These are phyloP conservation scores for Aspergillus sclerotiicarbonarius DNA, from an alignment of 495 filamentous ascomycete genomes.

Conservation along the genomic window DNA sequence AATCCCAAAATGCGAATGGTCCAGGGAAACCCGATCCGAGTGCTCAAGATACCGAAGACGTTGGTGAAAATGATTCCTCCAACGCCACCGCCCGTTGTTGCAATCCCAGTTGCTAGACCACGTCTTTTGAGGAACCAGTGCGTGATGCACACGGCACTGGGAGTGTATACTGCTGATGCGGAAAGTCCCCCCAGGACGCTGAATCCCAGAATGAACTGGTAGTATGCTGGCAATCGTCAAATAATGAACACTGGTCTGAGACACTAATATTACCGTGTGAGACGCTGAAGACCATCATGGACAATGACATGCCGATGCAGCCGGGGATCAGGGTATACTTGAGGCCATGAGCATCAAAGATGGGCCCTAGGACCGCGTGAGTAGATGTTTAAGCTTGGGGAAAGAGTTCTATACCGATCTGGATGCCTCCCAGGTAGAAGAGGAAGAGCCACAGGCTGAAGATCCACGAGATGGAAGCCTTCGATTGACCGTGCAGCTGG, in stretches of 20 bases:
- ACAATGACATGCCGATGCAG: conserved; percentile 23
- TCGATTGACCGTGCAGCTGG: conserved; percentile 40
- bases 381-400: background rate
- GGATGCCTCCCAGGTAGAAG: conserved; percentile 21
- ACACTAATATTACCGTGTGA: conserved; percentile 4
- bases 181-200: conserved; percentile 25
- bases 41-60: conserved; percentile 23
- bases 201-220: conserved; percentile 31
- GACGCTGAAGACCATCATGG: conserved; percentile 29
- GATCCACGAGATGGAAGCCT: conserved; percentile 53
- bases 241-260: background rate
- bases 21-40: conserved; percentile 33
- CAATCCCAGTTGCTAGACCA: conserved; percentile 48
- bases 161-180: conserved; percentile 54
- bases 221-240: conserved; percentile 20
- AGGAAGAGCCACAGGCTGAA: conserved; percentile 25
- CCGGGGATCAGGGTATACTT: conserved; percentile 18
- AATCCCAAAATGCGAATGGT: conserved; percentile 31
- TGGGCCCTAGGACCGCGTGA: conserved; percentile 10
- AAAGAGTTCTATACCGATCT: conserved; percentile 14
- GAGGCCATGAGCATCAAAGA: conserved; percentile 25
- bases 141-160: conserved; percentile 51
- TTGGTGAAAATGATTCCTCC: conserved; percentile 52
- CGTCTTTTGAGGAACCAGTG: conserved; percentile 66
- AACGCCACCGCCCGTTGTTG: conserved; percentile 15